Base-by-base conservation (phyloP, 192 early-diverging fungal genomes). In the Coemansia nantahalensis region DNA sequence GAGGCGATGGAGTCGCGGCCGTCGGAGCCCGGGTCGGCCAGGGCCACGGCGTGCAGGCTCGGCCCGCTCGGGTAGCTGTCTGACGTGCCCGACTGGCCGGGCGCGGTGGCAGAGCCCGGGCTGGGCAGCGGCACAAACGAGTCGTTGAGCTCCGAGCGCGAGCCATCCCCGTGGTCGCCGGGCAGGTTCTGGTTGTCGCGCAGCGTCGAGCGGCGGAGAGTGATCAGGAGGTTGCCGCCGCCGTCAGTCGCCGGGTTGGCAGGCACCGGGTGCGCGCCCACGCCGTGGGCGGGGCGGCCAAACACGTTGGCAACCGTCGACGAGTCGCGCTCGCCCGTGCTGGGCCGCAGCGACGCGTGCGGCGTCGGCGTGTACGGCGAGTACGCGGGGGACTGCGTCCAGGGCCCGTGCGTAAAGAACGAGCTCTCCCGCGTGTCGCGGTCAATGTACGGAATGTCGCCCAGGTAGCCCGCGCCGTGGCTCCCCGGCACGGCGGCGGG, bases 361-460 rank as follows among this genome's bases (percentile, higher is more conserved):
- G 54, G 32, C 0, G 64, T 48, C 34, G 58, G 15, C 2, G 40
- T 35, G 36, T 2, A 38, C n/a, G 14, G 33, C 13, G 43, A n/a
- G 5, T 45, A 14, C n/a, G 54, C 24, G 18, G 44, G 44, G 15
- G 16, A 40, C 13, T 31, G 16, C 0, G 49, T 39, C 72, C 72
- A 76, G 8, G 72, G 72, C 6, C 72, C 72, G 28, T 60, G 48
- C 41, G 65, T 51, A 45, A 76, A 76, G 39, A 54, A 64, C 45
- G 72, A 76, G 35, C 68, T 68, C 26, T 76, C 72, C 31, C 65
- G 60, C 1, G 39, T 36, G 17, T 59, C 51, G 39, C 72, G 59
- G 39, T 76, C 72, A 15, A 76, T 76, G 32, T 76, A 76, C 21
- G 72, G 72, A 10, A 68, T 76, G 10, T 46, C 50, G 22, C 59